Evolutionary conservation across 495 filamentous ascomycete genomes (phyloP), one percentile per base, ranked within the genome.

Genomic region (Pyrenopolyporus hunteri): DNA sequence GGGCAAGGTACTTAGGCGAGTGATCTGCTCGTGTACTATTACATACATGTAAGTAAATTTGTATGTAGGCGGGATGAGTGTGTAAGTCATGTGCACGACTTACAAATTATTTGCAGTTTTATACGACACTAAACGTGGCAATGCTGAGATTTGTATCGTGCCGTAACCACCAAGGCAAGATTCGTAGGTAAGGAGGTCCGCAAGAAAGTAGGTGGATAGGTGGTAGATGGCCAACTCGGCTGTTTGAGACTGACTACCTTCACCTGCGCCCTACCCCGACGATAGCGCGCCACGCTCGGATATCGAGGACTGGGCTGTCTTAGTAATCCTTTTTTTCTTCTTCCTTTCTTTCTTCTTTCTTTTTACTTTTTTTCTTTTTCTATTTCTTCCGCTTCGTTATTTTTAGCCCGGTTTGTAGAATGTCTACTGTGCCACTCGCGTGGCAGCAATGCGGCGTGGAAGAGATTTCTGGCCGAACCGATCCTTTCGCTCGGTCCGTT

Each of bases 401-500:
- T 61, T 59, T 54, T 57, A 46, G 57, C 39, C 31, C 4, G 33
- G 46, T 53, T 54, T 29, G 26, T 39, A 57, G 14, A 22, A 7
- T 33, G 20, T 44, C 57, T 57, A 47, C 63, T 66, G 63, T 61
- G 63, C 57, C 63, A 46, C 40, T 44, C 50, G 56, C 46, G 52
- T 57, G 46, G 57, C 22, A 39, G 25, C 8, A 61, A 29, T 66
- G 57, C 44, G 63, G 40, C 51, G 57, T 35, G 26, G 32, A 49
- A 53, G 46, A 37, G 20, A 39, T 56, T 50, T 42, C 63, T 61
- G 37, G 57, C 63, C 63, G 63, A 60, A 48, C 63, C 57, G 63
- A 66, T 61, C 51, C 57, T 61, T 61, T 60, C 20, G 39, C 29
- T 61, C 63, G 57, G 63, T 61, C 63, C 63, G 57, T 57, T 56